Base-by-base conservation (phyloP, 352 stramenopile genomes). In the Pythium aquatile region DNA sequence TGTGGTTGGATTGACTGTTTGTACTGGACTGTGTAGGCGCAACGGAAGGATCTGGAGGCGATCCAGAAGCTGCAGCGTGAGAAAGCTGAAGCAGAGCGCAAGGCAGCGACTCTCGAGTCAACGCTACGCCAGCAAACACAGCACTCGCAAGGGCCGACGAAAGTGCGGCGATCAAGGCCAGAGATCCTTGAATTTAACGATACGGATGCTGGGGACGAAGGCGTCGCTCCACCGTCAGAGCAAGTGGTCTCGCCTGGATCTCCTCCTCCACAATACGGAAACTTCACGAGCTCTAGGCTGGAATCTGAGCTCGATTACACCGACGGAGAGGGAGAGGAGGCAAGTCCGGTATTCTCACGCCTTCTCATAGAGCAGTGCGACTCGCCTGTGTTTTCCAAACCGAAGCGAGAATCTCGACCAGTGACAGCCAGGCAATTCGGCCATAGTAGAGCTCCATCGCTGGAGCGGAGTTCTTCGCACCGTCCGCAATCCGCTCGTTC, bases 31-130 rank as follows among this genome's bases (percentile, higher is more conserved):
- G 8, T 33, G 39, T 49, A 86, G 76, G 74, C 76, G 10, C 72
- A 77, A 47, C 65, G 42, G 39, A 61, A 69, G 37, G 80, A 87
- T 33, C 53, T 84, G 33, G 65, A 72, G 29, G 69, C 66, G 16
- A 79, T 82, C 48, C 56, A 69, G 29, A 55, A 52, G 30, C 64
- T 82, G 4, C 67, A 78, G 61, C 66, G 47, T 14, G 72, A 74
- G 48, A 82, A 82, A 61, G 66, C 73, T 24, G 44, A 69, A 3
- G 62, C 78, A 0, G 70, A 81, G 62, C 61, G 75, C 1, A 69
- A 71, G 9, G 72, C 75, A 2, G 54, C 53, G 17, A 60, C 69
- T 54, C 46, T 87, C 0, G 72, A 73, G 51, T 46, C 55, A 16
- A 71, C 63, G 30, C 52, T 72, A 29, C 51, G 46, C 11, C 61